Conservation (phyloP, 2,329 filamentous ascomycete species). For the Talaromyces albobiverticillius region DNA sequence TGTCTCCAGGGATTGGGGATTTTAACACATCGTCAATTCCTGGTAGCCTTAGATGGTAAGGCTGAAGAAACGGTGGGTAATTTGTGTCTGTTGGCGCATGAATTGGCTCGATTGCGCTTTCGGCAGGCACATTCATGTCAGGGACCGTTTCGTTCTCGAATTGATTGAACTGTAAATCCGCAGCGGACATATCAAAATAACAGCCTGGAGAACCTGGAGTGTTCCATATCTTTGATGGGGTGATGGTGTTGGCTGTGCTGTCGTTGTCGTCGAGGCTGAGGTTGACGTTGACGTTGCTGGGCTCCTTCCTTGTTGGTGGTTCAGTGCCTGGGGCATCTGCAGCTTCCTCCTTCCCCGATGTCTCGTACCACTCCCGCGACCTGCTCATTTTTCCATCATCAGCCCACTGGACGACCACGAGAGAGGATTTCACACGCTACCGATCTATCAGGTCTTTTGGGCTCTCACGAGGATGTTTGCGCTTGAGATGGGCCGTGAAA, state of each 20-base stretch:
- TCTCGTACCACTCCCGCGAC: constrained; percentile 31
- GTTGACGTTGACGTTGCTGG: too few species aligned
- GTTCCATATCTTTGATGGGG: not conserved
- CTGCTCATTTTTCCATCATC: too few species aligned
- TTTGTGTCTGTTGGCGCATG: too few species aligned
- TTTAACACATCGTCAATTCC: not conserved
- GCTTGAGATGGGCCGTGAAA: constrained; percentile 73
- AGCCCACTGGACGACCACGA: not conserved
- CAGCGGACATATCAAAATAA: not conserved
- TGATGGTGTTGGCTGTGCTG: not conserved
- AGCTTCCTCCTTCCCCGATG: not conserved
- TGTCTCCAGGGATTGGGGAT: not conserved
- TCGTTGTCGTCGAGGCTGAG: not conserved
- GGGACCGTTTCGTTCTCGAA: not conserved
- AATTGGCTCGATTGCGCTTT: not conserved
- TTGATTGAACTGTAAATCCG: not conserved
- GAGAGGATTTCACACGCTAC: constrained; percentile 34
- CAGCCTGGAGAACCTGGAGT: not conserved
- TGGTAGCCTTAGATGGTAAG: not conserved
- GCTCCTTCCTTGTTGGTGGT: too few species aligned
- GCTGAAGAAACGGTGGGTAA: too few species aligned
- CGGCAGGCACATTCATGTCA: not conserved
- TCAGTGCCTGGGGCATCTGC: too few species aligned
- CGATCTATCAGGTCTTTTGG: constrained; percentile 44
- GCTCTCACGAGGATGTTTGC: constrained; percentile 59